Conservation (phyloP, 1,139 yeast genomes). For the Pneumocystis jirovecii region DNA sequence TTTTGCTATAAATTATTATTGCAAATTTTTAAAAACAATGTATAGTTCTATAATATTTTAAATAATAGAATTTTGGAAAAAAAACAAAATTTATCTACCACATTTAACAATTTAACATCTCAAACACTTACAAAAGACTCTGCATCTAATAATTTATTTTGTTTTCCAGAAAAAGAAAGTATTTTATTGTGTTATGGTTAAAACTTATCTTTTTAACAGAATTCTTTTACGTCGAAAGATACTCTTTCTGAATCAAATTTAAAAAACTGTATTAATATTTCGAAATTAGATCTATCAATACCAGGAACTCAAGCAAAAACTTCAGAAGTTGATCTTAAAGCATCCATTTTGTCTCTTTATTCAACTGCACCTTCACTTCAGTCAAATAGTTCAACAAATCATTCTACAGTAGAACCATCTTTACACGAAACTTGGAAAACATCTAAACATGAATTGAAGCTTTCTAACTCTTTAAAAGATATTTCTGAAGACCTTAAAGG, state of each 20-base stretch:
- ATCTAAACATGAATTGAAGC: background rate
- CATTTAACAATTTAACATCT: constrained; percentile 8
- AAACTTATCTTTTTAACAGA: background rate
- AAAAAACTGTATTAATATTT: background rate
- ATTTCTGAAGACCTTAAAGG: background rate
- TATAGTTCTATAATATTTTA: constrained; percentile 20
- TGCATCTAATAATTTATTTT: constrained; percentile 12
- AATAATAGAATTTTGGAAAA: constrained; percentile 11
- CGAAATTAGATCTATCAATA: background rate
- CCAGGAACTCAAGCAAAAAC: background rate
- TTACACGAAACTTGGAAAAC: background rate
- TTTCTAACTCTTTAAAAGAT: background rate
- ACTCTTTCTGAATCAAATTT: background rate
- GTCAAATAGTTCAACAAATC: background rate
- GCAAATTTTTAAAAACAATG: constrained; percentile 1
- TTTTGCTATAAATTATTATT: constrained; percentile 12
- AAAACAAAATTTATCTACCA: constrained; percentile 1
- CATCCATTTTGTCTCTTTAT: constrained; percentile 76
- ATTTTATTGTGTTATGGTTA: background rate
- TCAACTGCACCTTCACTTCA: constrained; percentile 39
- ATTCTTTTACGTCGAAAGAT: background rate
- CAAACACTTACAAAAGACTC: constrained; percentile 4
- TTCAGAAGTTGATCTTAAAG: constrained; percentile 36
- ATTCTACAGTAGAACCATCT: background rate
- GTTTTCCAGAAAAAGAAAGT: constrained; percentile 1